phyloP scores from a whole-genome alignment of 78 protist species.

The Protostelium mycophagum region DNA sequence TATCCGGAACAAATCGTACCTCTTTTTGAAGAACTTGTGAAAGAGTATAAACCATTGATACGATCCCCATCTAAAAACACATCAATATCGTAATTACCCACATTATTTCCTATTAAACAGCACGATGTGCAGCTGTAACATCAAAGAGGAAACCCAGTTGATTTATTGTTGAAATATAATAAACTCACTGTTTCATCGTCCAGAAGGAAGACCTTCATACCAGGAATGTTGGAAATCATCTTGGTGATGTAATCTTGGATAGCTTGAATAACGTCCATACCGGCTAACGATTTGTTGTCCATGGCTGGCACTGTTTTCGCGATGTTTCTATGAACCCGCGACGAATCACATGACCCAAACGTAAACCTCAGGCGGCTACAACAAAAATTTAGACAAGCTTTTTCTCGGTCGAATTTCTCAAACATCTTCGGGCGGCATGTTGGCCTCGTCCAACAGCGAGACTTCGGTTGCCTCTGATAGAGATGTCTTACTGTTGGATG shows the following conservation, averaged over 20 bases:
- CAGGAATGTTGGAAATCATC: conserved; percentile 45
- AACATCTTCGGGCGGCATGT: too few relatives aligned
- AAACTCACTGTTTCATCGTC: conserved; percentile 82
- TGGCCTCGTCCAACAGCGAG: too few relatives aligned
- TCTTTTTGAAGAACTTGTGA: conserved; percentile 84
- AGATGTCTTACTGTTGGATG: too few relatives aligned
- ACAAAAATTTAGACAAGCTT: too few relatives aligned
- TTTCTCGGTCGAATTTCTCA: too few relatives aligned
- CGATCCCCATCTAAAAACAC: conserved; percentile 49
- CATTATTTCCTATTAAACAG: not conserved
- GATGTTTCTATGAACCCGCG: too few relatives aligned
- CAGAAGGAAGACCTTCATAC: conserved; percentile 88
- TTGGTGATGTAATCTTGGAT: conserved; percentile 76
- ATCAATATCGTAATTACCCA: not conserved
- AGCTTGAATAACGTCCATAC: conserved; percentile 65
- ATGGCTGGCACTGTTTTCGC: too few relatives aligned
- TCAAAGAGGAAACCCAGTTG: not conserved
- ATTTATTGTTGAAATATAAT: not conserved
- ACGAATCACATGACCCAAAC: too few relatives aligned
- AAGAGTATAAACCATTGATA: conserved; percentile 82
- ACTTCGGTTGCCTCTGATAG: too few relatives aligned
- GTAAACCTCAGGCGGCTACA: too few relatives aligned
- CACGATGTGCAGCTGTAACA: not conserved
- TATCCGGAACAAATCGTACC: conserved; percentile 5
- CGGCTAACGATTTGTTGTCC: too few relatives aligned